A percentile compares a stretch with the other conserved stretches of the same genome.
Conservation (phyloP, 2,329 filamentous ascomycete genomes). For the Kalaharituber pfeilii region DNA sequence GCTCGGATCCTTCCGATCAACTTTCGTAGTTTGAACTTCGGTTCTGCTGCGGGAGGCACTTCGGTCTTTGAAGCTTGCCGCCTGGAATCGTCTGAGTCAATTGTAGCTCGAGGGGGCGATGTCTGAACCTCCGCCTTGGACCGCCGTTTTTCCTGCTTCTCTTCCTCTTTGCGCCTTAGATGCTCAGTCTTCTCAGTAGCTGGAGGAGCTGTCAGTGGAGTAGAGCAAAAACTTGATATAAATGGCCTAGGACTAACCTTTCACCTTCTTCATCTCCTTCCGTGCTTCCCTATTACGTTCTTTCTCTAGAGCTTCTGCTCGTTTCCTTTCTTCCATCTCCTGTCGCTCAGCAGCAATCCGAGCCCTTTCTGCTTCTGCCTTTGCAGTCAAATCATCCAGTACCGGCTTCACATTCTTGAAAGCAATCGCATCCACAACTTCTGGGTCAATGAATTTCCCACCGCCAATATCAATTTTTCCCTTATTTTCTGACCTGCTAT, state of each 20-base stretch:
- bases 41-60: too few species aligned
- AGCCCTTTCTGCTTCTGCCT: slow-evolving; percentile 54
- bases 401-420: slow-evolving; percentile 61
- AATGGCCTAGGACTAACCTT: slow-evolving; percentile 28
- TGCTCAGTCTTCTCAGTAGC: slow-evolving; percentile 35
- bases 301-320: slow-evolving; percentile 26
- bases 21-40: too few species aligned
- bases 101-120: too few species aligned
- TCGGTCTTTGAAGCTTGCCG: too few species aligned
- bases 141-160: slow-evolving; percentile 35
- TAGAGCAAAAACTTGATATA: not conserved
- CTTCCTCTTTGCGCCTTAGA: slow-evolving; percentile 36
- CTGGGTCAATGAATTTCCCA: slow-evolving; percentile 60
- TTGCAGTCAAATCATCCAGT: slow-evolving; percentile 66
- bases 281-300: slow-evolving; percentile 28
- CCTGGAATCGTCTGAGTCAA: too few species aligned
- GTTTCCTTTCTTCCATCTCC: too few species aligned
- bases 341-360: slow-evolving; percentile 44
- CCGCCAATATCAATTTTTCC: slow-evolving; percentile 54
- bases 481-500: too few species aligned
- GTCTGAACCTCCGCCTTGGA: too few species aligned
- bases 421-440: slow-evolving; percentile 65
- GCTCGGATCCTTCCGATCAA: too few species aligned
- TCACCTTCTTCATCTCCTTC: slow-evolving; percentile 27
- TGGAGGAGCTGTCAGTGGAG: slow-evolving; percentile 2